These are phyloP conservation scores for Pyrrhoderma lamaoense DNA, from an alignment of 1,284 basidiomycete genomes.

Conservation along the genomic window DNA sequence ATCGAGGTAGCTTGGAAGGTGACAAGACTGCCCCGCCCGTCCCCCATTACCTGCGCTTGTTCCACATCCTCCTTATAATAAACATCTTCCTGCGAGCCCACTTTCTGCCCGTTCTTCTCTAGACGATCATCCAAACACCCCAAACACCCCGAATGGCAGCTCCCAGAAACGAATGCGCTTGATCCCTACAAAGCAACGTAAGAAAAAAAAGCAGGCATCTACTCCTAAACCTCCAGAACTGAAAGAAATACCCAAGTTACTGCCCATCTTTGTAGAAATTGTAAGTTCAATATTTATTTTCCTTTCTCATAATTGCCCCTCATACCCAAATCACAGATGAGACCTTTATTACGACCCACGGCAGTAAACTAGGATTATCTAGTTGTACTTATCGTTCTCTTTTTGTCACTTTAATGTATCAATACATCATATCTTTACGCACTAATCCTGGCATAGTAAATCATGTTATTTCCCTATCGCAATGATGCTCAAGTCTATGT, in stretches of 20 bases:
- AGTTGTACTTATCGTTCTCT: too few species aligned
- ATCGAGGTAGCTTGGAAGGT: neutral
- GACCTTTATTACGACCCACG: conserved; percentile 14
- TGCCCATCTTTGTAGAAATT: conserved; percentile 87
- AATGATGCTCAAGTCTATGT: too few species aligned
- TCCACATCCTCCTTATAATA: conserved; percentile 4
- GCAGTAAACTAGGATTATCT: neutral
- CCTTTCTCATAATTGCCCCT: neutral
- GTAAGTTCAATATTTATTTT: conserved; percentile 37
- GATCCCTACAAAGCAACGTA: conserved; percentile 20
- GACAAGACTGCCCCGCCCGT: conserved; percentile 28
- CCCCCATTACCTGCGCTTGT: conserved; percentile 33
- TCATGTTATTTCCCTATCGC: too few species aligned
- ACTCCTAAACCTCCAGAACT: conserved; percentile 70
- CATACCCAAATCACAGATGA: conserved; percentile 7
- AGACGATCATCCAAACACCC: conserved; percentile 22
- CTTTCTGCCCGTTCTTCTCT: conserved; percentile 20
- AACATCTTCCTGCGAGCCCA: conserved; percentile 18
- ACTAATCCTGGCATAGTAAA: too few species aligned
- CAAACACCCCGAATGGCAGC: conserved; percentile 16
- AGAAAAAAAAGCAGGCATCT: conserved; percentile 36
- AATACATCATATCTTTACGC: too few species aligned
- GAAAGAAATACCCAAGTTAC: conserved; percentile 63
- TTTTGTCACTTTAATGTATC: too few species aligned
- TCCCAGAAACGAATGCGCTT: conserved; percentile 6